phyloP scores from a whole-genome alignment of 2,329 filamentous ascomycete genomes.

The Ophiostoma angusticollis region DNA sequence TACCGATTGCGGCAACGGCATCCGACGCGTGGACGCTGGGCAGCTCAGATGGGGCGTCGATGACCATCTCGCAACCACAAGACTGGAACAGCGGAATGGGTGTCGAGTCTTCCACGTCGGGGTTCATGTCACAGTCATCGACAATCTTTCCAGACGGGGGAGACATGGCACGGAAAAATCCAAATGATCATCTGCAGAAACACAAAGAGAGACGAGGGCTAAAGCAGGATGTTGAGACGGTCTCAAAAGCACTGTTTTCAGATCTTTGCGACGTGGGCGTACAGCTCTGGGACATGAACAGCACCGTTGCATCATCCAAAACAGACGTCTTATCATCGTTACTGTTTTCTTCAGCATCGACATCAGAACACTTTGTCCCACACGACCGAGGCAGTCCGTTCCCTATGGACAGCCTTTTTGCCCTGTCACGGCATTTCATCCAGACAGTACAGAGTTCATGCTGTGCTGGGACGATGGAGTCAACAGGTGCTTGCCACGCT shows the following conservation, averaged over 20 bases:
- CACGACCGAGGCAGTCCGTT: slow-evolving; percentile 22
- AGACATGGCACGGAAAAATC: too few species aligned
- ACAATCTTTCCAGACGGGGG: too few species aligned
- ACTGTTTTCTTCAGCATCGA: not conserved
- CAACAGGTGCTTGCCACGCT: not conserved
- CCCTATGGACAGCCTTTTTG: slow-evolving; percentile 29
- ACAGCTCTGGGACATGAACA: slow-evolving; percentile 25
- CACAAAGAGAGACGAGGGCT: not conserved
- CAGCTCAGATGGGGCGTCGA: too few species aligned
- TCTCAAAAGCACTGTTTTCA: slow-evolving; percentile 2
- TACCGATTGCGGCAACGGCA: too few species aligned
- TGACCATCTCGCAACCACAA: too few species aligned
- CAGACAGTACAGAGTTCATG: slow-evolving; percentile 20
- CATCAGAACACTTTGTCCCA: too few species aligned
- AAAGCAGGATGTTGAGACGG: not conserved
- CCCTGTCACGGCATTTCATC: slow-evolving; percentile 25
- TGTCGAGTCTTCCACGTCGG: too few species aligned
- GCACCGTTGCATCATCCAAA: too few species aligned
- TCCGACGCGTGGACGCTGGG: too few species aligned
- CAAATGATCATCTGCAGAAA: too few species aligned
- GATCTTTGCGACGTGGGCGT: slow-evolving; percentile 26
- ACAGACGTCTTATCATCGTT: too few species aligned
- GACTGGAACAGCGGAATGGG: not conserved
- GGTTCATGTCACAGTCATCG: too few species aligned
- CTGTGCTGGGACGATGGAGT: not conserved